A percentile compares a stretch with the other conserved stretches of the same genome.
Conservation (phyloP, 2,329 filamentous ascomycete genomes). For the Calycina herbarum region DNA sequence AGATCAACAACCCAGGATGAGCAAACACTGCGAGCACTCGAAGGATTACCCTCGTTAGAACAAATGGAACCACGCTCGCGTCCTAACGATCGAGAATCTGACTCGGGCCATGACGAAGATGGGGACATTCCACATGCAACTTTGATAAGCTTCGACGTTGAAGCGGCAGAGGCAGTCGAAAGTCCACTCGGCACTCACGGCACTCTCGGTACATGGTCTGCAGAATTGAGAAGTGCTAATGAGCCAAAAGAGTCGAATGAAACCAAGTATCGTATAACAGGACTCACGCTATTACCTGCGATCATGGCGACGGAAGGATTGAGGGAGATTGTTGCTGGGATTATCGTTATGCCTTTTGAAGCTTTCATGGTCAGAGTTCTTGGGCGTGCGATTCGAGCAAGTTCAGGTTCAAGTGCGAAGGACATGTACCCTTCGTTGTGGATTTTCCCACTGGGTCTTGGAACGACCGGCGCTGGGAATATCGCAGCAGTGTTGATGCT, state of each 20-base stretch:
- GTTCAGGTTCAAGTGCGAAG: constrained; percentile 20
- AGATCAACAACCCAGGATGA: constrained; percentile 25
- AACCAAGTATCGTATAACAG: constrained; percentile 35
- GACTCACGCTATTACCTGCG: constrained; percentile 37
- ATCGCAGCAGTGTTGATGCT: constrained; percentile 28
- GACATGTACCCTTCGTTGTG: constrained; percentile 25
- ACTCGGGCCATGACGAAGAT: constrained; percentile 35
- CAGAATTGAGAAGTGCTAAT: constrained; percentile 38
- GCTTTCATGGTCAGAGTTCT: constrained; percentile 35
- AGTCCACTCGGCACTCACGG: constrained; percentile 10
- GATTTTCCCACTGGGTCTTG: constrained; percentile 8
- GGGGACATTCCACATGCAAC: constrained; percentile 34
- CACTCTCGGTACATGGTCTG: constrained; percentile 35
- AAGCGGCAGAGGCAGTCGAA: constrained; percentile 32
- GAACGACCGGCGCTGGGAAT: constrained; percentile 24
- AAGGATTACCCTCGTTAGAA: constrained; percentile 31
- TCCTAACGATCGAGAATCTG: constrained; percentile 23
- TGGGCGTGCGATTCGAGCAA: constrained; percentile 30
- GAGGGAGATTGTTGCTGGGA: constrained; percentile 31
- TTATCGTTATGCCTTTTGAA: constrained; percentile 36
- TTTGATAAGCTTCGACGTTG: constrained; percentile 39
- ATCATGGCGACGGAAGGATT: constrained; percentile 37
- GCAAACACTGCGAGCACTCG: constrained; percentile 35
- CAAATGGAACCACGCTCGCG: constrained; percentile 18
- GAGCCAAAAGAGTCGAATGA: constrained; percentile 30